Base-by-base conservation (phyloP, 192 early-diverging fungal species). In the Gaertneriomyces sp. region DNA sequence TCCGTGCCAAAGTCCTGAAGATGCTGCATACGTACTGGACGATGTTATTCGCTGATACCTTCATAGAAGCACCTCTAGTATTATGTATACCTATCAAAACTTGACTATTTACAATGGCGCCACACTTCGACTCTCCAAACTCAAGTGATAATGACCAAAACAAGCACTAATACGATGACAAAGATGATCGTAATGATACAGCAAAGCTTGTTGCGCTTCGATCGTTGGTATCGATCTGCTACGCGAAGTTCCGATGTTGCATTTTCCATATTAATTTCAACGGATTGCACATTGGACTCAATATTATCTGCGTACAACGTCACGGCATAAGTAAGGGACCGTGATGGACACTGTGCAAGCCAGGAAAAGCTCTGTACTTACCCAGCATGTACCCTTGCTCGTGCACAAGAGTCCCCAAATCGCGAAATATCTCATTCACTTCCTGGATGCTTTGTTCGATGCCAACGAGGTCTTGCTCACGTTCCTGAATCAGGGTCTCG, bases 401-500 rank as follows among this genome's bases (percentile, higher is more conserved):
- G 33, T 92, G 91, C n/a, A 99, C 95, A 63, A 99, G 83, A 4
- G 93, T 95, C 0, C 93, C 93, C 47, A 99, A 70, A 78, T 98
- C 94, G 60, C 94, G 76, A 73, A 99, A 99, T 62, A 99, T 93
- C 73, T 98, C 94, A 74, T 98, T 99, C 16, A 99, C 79, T 69
- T 98, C 93, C 5, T 83, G 85, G 52, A 98, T 97, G 19, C 91
- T 93, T 60, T 88, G 85, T 70, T 98, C 95, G 69, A 99, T 95
- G 50, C 90, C 90, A 53, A 83, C 82, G 19, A 99, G 87, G 60
- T 98, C 96, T 25, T 85, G 83, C 67, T 99, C 96, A 17, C 96
- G 86, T 77, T 99, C 95, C 12, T 83, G 83, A 68, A 99, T 99
- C 44, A 99, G 69, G 1, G 84, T 82, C 69, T 98, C 94, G 73